These are phyloP conservation scores for Phytophthora pluvialis DNA, from an alignment of 352 stramenopile genomes.

Conservation along the genomic window DNA sequence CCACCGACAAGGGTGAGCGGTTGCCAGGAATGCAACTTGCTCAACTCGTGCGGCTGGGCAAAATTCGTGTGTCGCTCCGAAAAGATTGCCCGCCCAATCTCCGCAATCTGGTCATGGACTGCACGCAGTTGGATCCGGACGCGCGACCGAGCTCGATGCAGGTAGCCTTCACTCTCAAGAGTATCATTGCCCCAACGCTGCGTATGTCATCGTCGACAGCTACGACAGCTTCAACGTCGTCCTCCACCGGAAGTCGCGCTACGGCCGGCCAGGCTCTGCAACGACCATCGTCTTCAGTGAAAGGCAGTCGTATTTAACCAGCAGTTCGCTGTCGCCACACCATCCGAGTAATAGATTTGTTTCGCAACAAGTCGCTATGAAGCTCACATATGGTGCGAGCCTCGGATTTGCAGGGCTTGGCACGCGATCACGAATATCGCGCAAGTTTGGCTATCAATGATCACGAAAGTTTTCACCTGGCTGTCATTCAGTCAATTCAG, in stretches of 20 bases:
- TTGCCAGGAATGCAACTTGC: slow-evolving; percentile 78
- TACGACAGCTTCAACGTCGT: slow-evolving; percentile 31
- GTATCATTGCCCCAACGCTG: slow-evolving; percentile 67
- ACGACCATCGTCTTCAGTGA: slow-evolving; percentile 10
- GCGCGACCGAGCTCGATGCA: slow-evolving; percentile 70
- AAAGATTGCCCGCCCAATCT: slow-evolving; percentile 67
- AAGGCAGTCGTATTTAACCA: slow-evolving; percentile 27
- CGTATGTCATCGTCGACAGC: slow-evolving; percentile 33
- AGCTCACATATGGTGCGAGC: slow-evolving; percentile 2
- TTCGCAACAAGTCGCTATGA: background rate
- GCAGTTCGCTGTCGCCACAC: too few relatives aligned
- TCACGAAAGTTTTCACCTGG: background rate
- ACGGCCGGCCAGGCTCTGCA: slow-evolving; percentile 21
- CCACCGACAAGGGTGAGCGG: slow-evolving; percentile 47
- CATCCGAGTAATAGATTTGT: background rate
- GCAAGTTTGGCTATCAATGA: background rate
- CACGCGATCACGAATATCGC: slow-evolving; percentile 1
- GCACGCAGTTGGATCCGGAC: slow-evolving; percentile 72
- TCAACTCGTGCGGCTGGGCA: slow-evolving; percentile 61
- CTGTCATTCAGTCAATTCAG: background rate
- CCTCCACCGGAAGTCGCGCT: slow-evolving; percentile 15
- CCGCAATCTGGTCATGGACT: slow-evolving; percentile 56
- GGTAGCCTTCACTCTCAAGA: slow-evolving; percentile 76
- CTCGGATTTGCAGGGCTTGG: background rate
- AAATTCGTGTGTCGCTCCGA: slow-evolving; percentile 58